Evolutionary conservation across 2,329 filamentous ascomycete species (phyloP).

Genomic region (Exophiala oligosperma): DNA sequence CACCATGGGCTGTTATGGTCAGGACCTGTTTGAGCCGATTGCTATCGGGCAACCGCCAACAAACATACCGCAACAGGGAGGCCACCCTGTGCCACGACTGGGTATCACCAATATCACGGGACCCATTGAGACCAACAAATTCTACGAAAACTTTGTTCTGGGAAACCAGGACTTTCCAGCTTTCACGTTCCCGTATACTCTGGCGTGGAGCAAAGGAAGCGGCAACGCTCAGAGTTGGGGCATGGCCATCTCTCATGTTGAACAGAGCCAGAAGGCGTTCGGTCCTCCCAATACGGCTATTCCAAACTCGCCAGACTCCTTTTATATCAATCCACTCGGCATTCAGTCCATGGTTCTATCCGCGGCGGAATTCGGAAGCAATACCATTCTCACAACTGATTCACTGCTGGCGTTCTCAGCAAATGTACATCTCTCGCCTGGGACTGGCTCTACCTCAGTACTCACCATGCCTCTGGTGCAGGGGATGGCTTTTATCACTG

Average conservation of each 20-base stretch:
- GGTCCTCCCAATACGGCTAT: conserved; percentile 56
- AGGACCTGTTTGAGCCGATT: conserved; percentile 46
- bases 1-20: conserved; percentile 30
- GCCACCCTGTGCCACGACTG: conserved; percentile 44
- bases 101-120: conserved; percentile 32
- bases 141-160: conserved; percentile 79
- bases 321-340: conserved; percentile 78
- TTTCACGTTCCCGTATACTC: conserved; percentile 74
- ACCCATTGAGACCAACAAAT: conserved; percentile 54
- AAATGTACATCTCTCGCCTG: conserved; percentile 66
- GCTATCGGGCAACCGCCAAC: conserved; percentile 39
- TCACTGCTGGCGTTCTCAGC: conserved; percentile 58
- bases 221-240: conserved; percentile 70
- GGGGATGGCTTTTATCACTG: conserved; percentile 86
- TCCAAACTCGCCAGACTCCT: conserved; percentile 61
- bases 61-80: conserved; percentile 39
- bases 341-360: conserved; percentile 81
- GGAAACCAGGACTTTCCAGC: conserved; percentile 67
- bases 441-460: conserved; percentile 54
- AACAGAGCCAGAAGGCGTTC: conserved; percentile 65
- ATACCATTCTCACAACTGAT: conserved; percentile 58
- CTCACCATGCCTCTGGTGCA: conserved; percentile 83
- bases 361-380: conserved; percentile 67
- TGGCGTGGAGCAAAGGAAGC: conserved; percentile 66
- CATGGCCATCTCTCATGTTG: conserved; percentile 72